A percentile compares a stretch with the other conserved stretches of the same genome.
phyloP scores from a whole-genome alignment of 2,329 filamentous ascomycete genomes.

The Botrytis fabae region DNA sequence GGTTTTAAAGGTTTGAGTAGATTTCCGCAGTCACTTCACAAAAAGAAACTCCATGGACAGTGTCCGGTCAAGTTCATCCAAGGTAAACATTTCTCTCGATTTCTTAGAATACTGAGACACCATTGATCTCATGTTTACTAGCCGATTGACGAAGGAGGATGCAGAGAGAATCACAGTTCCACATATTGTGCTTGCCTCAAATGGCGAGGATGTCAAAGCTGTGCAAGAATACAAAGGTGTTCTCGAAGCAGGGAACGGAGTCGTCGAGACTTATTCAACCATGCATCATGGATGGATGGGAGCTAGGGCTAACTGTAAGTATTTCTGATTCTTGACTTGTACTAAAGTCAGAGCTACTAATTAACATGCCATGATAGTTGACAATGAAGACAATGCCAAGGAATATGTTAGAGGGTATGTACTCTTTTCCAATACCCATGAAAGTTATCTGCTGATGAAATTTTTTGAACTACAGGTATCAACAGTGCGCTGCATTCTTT shows the following conservation, averaged over 20 bases:
- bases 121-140: constrained; percentile 14
- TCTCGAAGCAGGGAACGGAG: constrained; percentile 46
- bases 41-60: constrained; percentile 30
- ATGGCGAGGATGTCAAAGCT: constrained; percentile 47
- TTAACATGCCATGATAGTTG: background rate
- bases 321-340: background rate
- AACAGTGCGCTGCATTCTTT: background rate
- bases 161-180: constrained; percentile 48
- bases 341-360: background rate
- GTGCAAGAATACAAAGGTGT: constrained; percentile 47
- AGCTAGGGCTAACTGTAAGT: constrained; percentile 49
- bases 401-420: constrained; percentile 28
- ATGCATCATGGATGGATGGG: constrained; percentile 46
- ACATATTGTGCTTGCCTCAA: constrained; percentile 52
- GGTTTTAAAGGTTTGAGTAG: constrained; percentile 17
- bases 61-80: constrained; percentile 37
- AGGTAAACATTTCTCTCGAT: constrained; percentile 23
- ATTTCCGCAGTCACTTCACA: constrained; percentile 30
- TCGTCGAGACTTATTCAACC: constrained; percentile 31
- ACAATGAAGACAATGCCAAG: constrained; percentile 46
- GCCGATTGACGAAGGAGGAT: constrained; percentile 41
- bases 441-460: background rate
- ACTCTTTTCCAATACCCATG: too few species aligned
- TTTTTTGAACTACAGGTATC: background rate
- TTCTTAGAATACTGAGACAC: background rate